Base-by-base conservation (phyloP, 75 land plant genomes). In the Selaginella tamariscina region DNA sequence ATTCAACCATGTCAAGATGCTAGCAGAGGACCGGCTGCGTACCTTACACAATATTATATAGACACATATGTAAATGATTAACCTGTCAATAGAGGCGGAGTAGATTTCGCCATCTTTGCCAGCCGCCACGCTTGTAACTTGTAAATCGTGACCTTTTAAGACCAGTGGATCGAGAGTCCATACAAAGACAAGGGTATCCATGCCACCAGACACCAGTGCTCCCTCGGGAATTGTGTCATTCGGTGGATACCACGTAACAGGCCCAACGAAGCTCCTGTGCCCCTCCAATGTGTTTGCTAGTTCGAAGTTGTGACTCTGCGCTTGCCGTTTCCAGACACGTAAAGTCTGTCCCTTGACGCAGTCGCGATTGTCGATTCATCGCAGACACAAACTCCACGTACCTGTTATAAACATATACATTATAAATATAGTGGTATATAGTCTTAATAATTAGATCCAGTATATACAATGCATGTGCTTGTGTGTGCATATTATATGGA, bases 41-140 rank as follows among this genome's bases (percentile, higher is more conserved):
- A n/a, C n/a, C n/a, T n/a, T n/a, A n/a, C n/a, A n/a, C n/a, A n/a
- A n/a, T n/a, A n/a, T n/a, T n/a, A n/a, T n/a, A n/a, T n/a, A n/a
- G n/a, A n/a, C n/a, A 39, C 49, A 39, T 5, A 39, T 39, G 5
- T 15, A 5, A 39, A 39, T 5, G 15, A 39, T 5, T 5, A 39
- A 95, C 99, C 89, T 81, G 75, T 95, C 99, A 66, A 88, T 77
- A 2, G 99, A 95, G 28, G 89, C 71, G 31, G 99, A 95, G 1
- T 91, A 57, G 57, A 91, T 80, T 28, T 95, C 93, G 22, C 75
- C 82, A 32, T 79, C 70, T 13, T 72, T 80, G 79, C 83, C 97
- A 56, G 91, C 33, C n/a, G 80, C 79, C 22, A 95, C 24, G 20
- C 97, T 85, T 0, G 88, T 95, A 11, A 95, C 93, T 74, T 95